Evolutionary conservation across 2,329 filamentous ascomycete species (phyloP), one percentile per base, ranked within the genome.

Genomic region (Ascochyta koolunga): DNA sequence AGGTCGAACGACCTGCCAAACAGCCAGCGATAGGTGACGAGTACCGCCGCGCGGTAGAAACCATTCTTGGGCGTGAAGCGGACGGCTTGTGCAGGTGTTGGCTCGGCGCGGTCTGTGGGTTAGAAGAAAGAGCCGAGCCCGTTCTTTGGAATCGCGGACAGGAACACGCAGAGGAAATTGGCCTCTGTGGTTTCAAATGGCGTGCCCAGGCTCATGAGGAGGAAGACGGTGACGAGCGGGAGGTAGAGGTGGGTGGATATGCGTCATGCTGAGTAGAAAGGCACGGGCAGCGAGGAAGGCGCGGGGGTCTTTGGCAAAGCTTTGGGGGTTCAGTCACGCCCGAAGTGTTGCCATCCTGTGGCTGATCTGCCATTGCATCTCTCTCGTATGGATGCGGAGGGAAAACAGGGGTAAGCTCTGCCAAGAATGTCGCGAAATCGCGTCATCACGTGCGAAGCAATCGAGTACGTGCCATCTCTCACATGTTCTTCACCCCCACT

Each of bases 171-270:
- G 1, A 59, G 6, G 7, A 41, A 11, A 2, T 55, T 50, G 21
- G 21, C 18, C 33, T 16, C 29, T 43, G 32, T 50, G 29, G 33
- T 50, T 37, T 48, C 44, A 25, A 58, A 47, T 10, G 44, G 46
- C 13, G 35, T 24, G 13, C 49, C 49, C 6, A 49, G 35, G 16
- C 32, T 53, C 27, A 58, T 25, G 15, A 58, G 45, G 2, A 56
- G 31, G 21, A 56, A 15, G 11, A 50, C 39, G 22, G 44, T 61
- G 6, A 61, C 48, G 24, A 65, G 22, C 16, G 63, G 61, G 22
- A 62, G 19, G 51, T 62, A 61, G 32, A 67, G 58, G 39, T 64
- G 60, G 9, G 49, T 55, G 40, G 58, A 58, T 16, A 45, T 47
- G 18, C 51, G 51, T 45, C 51, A 54, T 49, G 8, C 1, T 37